Conservation (phyloP, 768 basidiomycete species). For the Naganishia randhawae region DNA sequence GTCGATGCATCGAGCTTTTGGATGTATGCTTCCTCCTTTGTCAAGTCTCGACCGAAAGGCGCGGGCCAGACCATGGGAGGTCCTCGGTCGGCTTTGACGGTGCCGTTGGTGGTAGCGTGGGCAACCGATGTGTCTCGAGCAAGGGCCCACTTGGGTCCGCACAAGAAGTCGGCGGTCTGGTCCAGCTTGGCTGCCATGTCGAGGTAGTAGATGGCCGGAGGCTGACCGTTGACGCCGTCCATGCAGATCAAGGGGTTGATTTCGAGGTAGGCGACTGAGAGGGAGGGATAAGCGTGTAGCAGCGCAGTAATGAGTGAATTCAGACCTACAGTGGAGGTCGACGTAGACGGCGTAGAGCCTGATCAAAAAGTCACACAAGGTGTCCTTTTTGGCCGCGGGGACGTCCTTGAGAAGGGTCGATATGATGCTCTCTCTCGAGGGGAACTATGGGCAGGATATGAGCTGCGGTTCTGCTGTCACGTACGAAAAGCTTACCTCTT, state of each 20-base stretch:
- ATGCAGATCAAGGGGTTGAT: slow-evolving; percentile 97
- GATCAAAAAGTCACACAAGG: slow-evolving; percentile 88
- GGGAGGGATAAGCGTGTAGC: background rate
- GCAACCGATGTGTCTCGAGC: slow-evolving; percentile 78
- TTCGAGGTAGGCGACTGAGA: slow-evolving; percentile 85
- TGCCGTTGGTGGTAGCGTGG: slow-evolving; percentile 55
- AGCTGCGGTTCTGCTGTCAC: background rate
- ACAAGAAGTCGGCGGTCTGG: slow-evolving; percentile 96
- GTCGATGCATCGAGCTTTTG: slow-evolving; percentile 96
- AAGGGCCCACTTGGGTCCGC: slow-evolving; percentile 97
- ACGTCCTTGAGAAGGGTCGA: slow-evolving; percentile 75
- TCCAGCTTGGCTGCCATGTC: slow-evolving; percentile 99
- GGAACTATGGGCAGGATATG: slow-evolving; percentile 57
- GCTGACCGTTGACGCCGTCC: slow-evolving; percentile 67
- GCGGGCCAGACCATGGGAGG: slow-evolving; percentile 85
- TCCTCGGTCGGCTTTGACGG: slow-evolving; percentile 77
- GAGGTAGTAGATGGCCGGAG: slow-evolving; percentile 84
- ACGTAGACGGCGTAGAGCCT: slow-evolving; percentile 96
- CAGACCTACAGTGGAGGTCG: slow-evolving; percentile 73
- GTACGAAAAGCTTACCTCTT: slow-evolving; percentile 50
- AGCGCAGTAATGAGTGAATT: background rate
- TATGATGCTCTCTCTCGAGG: slow-evolving; percentile 71
- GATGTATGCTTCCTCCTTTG: slow-evolving; percentile 98
- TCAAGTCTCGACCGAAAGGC: slow-evolving; percentile 93
- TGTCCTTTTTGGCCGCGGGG: slow-evolving; percentile 76